Evolutionary conservation across 192 early-diverging fungal genomes (phyloP).

Genomic region (Piromyces finnis): DNA sequence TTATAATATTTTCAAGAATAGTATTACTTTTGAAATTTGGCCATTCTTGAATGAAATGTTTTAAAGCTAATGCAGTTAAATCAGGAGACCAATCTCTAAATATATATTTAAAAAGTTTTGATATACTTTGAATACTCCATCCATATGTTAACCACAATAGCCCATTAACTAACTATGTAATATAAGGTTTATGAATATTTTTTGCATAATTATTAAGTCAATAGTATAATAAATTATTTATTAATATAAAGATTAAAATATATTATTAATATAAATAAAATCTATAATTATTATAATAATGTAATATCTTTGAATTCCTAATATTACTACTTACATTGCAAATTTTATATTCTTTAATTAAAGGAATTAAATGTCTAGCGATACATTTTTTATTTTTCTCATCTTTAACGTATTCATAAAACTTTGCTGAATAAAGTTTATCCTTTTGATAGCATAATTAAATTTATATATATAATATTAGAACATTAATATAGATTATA

Average conservation of each 20-base stretch:
- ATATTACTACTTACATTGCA: background rate
- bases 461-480: background rate
- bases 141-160: background rate
- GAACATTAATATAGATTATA: too few species aligned
- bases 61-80: background rate
- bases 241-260: too few species aligned
- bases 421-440: background rate
- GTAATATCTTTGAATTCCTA: too few species aligned
- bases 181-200: too few species aligned
- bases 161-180: background rate
- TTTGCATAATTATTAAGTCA: too few species aligned
- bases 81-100: background rate
- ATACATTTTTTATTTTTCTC: background rate
- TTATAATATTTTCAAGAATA: too few species aligned
- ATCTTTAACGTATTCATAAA: background rate
- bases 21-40: background rate
- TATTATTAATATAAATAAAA: background rate
- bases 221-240: too few species aligned
- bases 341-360: background rate
- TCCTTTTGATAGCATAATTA: background rate
- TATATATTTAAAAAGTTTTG: background rate
- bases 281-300: too few species aligned
- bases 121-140: background rate
- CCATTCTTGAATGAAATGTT: background rate
- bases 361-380: background rate